Evolutionary conservation across 2,329 filamentous ascomycete genomes (phyloP), one percentile per base, ranked within the genome.

Genomic region (Neurospora sp.): DNA sequence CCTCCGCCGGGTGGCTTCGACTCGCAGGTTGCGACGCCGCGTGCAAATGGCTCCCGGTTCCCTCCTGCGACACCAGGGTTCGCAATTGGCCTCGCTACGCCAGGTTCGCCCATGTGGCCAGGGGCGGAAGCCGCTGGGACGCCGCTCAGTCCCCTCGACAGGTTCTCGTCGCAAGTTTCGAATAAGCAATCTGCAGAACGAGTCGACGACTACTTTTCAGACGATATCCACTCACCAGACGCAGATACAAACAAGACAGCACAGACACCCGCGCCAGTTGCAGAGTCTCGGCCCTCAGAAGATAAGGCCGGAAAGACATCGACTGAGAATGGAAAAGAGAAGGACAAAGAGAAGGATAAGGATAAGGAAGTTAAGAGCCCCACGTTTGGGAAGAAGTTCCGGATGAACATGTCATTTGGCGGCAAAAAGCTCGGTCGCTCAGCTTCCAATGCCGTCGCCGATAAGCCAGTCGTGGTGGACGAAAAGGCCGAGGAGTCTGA

Each of bases 131-230:
- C 33, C 83, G 66, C 80, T 1, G 78, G 80, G 11, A 80, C 79
- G 19, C 79, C 82, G 2, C 74, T 77, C 68, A 83, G 80, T 57
- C 81, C 85, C 3, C 77, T 88, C 0, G 88, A 89, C 69, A 88
- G 87, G 76, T 82, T 82, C 68, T 78, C 80, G 37, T 87, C 86
- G 23, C 86, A 87, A 73, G 81, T 82, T 68, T 36, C 52, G 6
- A 89, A 86, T 75, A 85, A 87, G 19, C 83, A 84, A n/a, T 90
- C 90, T 10, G 85, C 80, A 0, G 91, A 92, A 37, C 85, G 83
- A 73, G 85, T 86, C 15, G 93, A 97, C 15, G 93, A 97, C 76
- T 97, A 97, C 78, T 97, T 97, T 76, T 90, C 91, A 0, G 85
- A 86, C 19, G 83, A 85, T 10, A 84, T 87, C 40, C 81, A 82